Base-by-base conservation (phyloP, 1,284 basidiomycete genomes). In the Omphalotus olearius region DNA sequence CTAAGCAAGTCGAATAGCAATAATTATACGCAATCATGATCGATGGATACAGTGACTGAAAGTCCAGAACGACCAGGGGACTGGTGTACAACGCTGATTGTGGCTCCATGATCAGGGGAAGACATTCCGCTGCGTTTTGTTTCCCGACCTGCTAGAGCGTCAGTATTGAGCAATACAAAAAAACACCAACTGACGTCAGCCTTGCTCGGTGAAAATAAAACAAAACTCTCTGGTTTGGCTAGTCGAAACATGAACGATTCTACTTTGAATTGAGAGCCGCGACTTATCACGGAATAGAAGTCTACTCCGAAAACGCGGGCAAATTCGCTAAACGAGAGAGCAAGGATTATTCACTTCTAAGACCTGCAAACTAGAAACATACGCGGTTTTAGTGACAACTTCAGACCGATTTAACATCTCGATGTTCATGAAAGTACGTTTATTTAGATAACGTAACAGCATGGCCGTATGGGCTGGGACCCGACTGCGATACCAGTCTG, bases 1-100 rank as follows among this genome's bases (percentile, higher is more conserved):
- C 96, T n/a, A 99, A 75, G 67, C 94, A 98, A 3, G 96, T 98
- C 36, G 94, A 95, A 66, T 92, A 98, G 64, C 93, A 97, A 66
- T 94, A 93, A 66, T 98, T 98, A 72, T 98, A 96, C 13, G 94
- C 95, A 60, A 99, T 97, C 94, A 98, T 98, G 60, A 98, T 79
- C 0, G 92, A 95, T 0, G 97, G 96, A 64, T 99, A 98, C 26
- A 99, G 78, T 2, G 88, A 93, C 64, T 98, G 93, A 64, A 98
- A 99, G 68, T 99, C 97, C 49, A 99, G 77, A 6, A 96, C 93
- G 18, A 96, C 71, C 33, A 98, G 76, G 1, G 97, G 96, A 59
- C 91, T 91, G 44, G 83, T 90, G 69, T 98, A 99, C 64, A 94
- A 96, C 3, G 90, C 91, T 0, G 92, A 94, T 44, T 87, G 75